Percentiles rank a stretch among this genome's conserved stretches.
These are phyloP conservation scores for Aeschynomene evenia DNA, from an alignment of 306 rosid species.

Conservation along the genomic window DNA sequence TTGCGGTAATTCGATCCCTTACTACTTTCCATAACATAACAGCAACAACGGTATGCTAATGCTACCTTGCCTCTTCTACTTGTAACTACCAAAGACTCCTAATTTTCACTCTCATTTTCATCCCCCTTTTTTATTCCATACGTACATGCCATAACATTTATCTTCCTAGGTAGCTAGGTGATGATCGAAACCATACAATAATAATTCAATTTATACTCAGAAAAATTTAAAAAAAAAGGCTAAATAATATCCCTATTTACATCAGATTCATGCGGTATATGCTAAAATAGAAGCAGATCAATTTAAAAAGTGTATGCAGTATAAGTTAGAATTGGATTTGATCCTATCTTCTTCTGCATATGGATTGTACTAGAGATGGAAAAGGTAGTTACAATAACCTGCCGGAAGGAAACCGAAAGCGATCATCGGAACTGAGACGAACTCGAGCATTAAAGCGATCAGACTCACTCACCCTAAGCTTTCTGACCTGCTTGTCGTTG, in stretches of 20 bases:
- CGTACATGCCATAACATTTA: background rate
- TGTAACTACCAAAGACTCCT: background rate
- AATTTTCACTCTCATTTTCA: background rate
- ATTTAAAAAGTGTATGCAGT: no score
- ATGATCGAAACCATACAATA: background rate
- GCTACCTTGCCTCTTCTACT: no score
- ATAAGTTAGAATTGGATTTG: background rate
- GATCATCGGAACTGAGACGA: slow-evolving; percentile 31
- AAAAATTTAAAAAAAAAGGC: background rate
- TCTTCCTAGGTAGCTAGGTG: no score
- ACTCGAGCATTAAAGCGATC: slow-evolving; percentile 44
- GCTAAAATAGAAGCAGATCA: no score
- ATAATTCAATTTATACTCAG: background rate
- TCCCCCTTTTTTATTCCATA: background rate
- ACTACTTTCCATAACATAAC: no score
- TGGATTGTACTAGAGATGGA: no score
- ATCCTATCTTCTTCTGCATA: no score
- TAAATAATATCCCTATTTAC: background rate
- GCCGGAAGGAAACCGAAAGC: slow-evolving; percentile 47
- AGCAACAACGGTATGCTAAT: no score
- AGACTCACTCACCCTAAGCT: slow-evolving; percentile 40
- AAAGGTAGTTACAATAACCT: slow-evolving; percentile 48
- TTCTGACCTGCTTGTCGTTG: slow-evolving; percentile 11
- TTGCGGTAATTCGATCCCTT: no score
- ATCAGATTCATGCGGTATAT: no score